Percentiles rank a stretch among this genome's conserved stretches.
phyloP scores from a whole-genome alignment of 1,284 basidiomycete genomes.

The Lignosus rhinocerotis region DNA sequence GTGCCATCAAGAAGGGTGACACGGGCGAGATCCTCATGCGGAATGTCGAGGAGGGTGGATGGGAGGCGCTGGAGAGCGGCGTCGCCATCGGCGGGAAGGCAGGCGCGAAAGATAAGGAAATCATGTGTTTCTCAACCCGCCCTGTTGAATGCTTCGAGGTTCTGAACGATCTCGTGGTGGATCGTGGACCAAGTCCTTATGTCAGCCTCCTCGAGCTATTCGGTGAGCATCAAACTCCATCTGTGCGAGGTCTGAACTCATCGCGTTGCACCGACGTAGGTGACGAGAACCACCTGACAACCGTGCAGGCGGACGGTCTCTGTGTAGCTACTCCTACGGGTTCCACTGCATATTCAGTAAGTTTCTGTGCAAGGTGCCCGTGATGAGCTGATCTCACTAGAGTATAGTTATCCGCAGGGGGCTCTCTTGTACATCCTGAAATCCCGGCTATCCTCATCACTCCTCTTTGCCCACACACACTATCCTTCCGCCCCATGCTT shows the following conservation, averaged over 20 bases:
- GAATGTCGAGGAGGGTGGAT: constrained; percentile 84
- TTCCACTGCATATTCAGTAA: constrained; percentile 95
- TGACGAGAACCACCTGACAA: constrained; percentile 99
- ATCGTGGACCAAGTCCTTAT: constrained; percentile 97
- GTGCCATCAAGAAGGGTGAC: constrained; percentile 87
- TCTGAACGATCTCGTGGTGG: constrained; percentile 96
- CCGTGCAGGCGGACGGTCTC: constrained; percentile 97
- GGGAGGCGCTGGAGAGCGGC: constrained; percentile 91
- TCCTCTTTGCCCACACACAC: constrained; percentile 97
- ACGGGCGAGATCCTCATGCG: constrained; percentile 96
- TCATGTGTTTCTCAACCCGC: constrained; percentile 96
- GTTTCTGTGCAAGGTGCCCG: constrained; percentile 30
- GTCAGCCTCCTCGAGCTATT: constrained; percentile 96
- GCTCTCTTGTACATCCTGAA: constrained; percentile 96
- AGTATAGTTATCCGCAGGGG: constrained; percentile 89
- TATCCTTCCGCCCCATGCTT: constrained; percentile 98
- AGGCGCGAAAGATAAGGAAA: constrained; percentile 87
- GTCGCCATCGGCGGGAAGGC: constrained; percentile 40
- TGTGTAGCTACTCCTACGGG: constrained; percentile 97
- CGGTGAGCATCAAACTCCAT: constrained; percentile 54
- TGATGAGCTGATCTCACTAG: constrained; percentile 4
- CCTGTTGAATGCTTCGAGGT: constrained; percentile 98
- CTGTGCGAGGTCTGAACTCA: background rate
- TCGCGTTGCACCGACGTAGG: constrained; percentile 47
- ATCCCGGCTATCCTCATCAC: constrained; percentile 97